Evolutionary conservation across 1,139 yeast genomes (phyloP).

Genomic region (Pichiaceae sp.): DNA sequence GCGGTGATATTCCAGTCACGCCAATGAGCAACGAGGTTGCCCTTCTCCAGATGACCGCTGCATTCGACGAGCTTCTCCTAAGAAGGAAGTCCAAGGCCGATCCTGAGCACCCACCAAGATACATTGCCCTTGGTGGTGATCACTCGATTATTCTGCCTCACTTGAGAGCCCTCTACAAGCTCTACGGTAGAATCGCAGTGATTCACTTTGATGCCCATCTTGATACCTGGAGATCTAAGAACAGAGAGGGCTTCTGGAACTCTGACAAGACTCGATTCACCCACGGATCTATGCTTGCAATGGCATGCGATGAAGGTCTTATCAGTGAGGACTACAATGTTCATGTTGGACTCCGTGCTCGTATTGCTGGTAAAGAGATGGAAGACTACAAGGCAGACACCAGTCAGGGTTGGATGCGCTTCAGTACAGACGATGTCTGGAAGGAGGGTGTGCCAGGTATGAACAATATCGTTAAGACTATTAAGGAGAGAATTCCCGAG

Average conservation of each 20-base stretch:
- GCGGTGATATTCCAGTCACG: conserved; percentile 75
- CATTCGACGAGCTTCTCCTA: conserved; percentile 48
- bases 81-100: conserved; percentile 19
- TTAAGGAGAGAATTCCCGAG: conserved; percentile 28
- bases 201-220: conserved; percentile 34
- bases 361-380: conserved; percentile 24
- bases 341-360: conserved; percentile 32
- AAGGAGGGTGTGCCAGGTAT: conserved; percentile 27
- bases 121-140: conserved; percentile 73
- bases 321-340: conserved; percentile 28
- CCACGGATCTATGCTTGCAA: conserved; percentile 49
- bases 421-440: conserved; percentile 42
- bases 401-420: conserved; percentile 37
- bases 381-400: conserved; percentile 38
- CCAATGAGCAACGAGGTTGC: conserved; percentile 72
- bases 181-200: conserved; percentile 17
- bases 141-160: conserved; percentile 68
- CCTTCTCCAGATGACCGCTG: conserved; percentile 61
- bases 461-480: conserved; percentile 29
- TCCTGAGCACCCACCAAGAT: conserved; percentile 40
- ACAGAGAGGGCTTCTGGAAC: conserved; percentile 29
- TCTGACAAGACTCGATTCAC: conserved; percentile 26
- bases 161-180: conserved; percentile 47
- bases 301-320: conserved; percentile 52
- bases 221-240: conserved; percentile 28